Evolutionary conservation across 441 rosid genomes (phyloP).

Genomic region (Brassica hybrid): DNA sequence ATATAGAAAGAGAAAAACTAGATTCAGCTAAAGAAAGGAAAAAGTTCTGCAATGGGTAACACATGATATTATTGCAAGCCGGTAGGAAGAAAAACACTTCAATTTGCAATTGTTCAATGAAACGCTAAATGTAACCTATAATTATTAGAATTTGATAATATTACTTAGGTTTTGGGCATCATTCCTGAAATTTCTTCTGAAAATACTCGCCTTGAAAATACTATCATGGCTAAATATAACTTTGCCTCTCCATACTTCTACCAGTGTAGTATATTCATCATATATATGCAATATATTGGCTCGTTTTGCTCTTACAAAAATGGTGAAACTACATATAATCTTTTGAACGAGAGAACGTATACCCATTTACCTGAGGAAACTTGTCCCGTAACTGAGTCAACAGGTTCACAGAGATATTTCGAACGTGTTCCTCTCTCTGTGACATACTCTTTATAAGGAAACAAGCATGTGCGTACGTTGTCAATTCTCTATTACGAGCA

Average conservation of each 20-base stretch:
- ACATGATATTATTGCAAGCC: constrained; percentile 10
- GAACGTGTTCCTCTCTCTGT: constrained; percentile 92
- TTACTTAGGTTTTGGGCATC: constrained; percentile 23
- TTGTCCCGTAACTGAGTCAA: constrained; percentile 91
- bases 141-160: constrained; percentile 1
- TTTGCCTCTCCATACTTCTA: constrained; percentile 8
- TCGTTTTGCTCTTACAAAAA: constrained; percentile 4
- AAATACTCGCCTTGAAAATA: constrained; percentile 6
- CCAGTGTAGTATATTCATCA: constrained; percentile 4
- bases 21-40: neutral
- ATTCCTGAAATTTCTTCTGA: constrained; percentile 7
- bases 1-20: constrained; percentile 5
- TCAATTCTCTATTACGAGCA: constrained; percentile 83
- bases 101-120: constrained; percentile 18
- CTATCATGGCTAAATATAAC: constrained; percentile 1
- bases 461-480: constrained; percentile 83
- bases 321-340: constrained; percentile 19
- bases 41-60: neutral
- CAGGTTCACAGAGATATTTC: constrained; percentile 88
- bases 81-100: neutral
- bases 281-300: constrained; percentile 9
- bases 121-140: neutral
- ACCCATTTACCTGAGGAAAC: constrained; percentile 85
- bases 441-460: constrained; percentile 96
- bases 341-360: constrained; percentile 6